Evolutionary conservation across 352 stramenopile species (phyloP).

Genomic region (Pythium pyrilobum): DNA sequence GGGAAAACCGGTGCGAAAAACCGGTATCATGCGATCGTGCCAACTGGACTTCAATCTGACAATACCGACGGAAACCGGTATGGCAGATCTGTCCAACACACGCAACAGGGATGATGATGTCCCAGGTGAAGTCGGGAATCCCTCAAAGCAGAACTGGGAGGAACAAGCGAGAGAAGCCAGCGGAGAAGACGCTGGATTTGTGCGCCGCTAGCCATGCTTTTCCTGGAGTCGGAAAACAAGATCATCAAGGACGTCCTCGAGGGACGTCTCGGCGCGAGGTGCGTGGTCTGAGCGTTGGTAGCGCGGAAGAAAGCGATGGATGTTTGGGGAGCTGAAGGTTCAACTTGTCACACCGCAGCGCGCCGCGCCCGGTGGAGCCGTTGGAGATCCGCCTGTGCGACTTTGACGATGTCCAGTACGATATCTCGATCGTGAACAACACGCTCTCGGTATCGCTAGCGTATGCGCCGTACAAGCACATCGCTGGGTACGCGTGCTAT

Average conservation of each 20-base stretch:
- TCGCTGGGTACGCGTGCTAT: conserved; percentile 38
- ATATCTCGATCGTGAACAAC: conserved; percentile 69
- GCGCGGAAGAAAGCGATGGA: background rate
- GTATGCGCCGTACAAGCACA: conserved; percentile 68
- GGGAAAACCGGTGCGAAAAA: conserved; percentile 8
- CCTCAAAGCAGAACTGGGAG: conserved; percentile 21
- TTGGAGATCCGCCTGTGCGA: conserved; percentile 79
- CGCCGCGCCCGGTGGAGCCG: conserved; percentile 64
- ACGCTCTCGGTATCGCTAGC: conserved; percentile 66
- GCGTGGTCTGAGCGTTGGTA: conserved; percentile 11
- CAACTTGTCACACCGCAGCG: conserved; percentile 29
- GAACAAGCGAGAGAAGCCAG: too few species aligned
- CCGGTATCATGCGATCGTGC: conserved; percentile 3
- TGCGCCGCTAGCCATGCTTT: too few species aligned
- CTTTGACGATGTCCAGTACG: conserved; percentile 86
- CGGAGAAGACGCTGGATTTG: too few species aligned
- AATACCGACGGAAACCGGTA: conserved; percentile 20
- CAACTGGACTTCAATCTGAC: conserved; percentile 19
- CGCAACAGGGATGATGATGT: conserved; percentile 14
- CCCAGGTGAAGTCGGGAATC: conserved; percentile 6
- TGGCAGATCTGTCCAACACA: conserved; percentile 20
- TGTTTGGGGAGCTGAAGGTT: background rate
- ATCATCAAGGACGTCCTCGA: conserved; percentile 84
- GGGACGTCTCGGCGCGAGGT: conserved; percentile 66
- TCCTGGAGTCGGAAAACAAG: conserved; percentile 85